These are phyloP conservation scores for Apiotrichum veenhuisii DNA, from an alignment of 1,284 basidiomycete species.

Conservation along the genomic window DNA sequence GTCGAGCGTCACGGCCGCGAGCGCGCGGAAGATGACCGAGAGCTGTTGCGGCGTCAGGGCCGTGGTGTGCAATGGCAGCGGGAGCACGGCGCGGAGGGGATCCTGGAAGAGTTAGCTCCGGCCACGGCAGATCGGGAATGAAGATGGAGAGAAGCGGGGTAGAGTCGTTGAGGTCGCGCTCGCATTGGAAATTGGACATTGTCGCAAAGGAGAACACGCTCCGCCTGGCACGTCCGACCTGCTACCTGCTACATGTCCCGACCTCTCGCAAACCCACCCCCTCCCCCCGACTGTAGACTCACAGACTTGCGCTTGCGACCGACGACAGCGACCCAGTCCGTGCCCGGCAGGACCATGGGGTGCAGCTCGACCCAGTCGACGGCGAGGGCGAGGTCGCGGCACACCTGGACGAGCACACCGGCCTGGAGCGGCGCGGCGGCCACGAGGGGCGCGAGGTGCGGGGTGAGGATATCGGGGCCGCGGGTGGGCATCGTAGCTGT, in stretches of 20 bases:
- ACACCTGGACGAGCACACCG: conserved; percentile 39
- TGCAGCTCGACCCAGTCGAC: conserved; percentile 48
- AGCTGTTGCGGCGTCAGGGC: conserved; percentile 40
- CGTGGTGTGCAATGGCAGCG: conserved; percentile 45
- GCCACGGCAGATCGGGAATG: too few relatives aligned
- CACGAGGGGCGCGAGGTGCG: conserved; percentile 3
- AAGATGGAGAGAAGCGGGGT: too few relatives aligned
- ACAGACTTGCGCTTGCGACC: conserved; percentile 43
- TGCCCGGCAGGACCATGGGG: conserved; percentile 24
- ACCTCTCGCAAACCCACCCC: too few relatives aligned
- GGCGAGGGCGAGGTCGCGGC: conserved; percentile 48
- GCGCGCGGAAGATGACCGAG: conserved; percentile 32
- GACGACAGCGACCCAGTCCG: conserved; percentile 37
- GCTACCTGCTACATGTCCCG: too few relatives aligned
- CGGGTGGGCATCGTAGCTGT: background rate
- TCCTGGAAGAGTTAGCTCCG: conserved; percentile 27
- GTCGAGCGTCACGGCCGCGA: conserved; percentile 18
- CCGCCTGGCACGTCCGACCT: too few relatives aligned
- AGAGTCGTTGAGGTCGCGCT: background rate
- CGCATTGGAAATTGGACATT: background rate
- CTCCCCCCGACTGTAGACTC: conserved; percentile 15
- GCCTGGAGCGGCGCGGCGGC: conserved; percentile 33
- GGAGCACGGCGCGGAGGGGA: conserved; percentile 43
- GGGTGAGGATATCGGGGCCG: background rate
- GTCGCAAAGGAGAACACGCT: too few relatives aligned